Conservation (phyloP, 495 filamentous ascomycete genomes). For the Penicillium malachiteum region DNA sequence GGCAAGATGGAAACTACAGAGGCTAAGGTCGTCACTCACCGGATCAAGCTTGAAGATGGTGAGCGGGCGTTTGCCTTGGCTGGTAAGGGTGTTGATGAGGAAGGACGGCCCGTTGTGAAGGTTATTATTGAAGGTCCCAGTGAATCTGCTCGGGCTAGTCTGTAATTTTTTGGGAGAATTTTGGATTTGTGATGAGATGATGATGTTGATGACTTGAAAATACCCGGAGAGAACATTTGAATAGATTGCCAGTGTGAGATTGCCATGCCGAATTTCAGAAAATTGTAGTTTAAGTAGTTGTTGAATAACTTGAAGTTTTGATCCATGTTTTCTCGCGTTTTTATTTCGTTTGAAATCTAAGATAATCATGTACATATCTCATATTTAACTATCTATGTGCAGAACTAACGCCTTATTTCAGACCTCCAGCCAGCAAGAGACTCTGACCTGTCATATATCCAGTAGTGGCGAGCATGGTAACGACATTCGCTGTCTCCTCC, state of each 20-base stretch:
- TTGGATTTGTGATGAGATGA: slow-evolving; percentile 14
- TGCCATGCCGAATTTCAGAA: neutral
- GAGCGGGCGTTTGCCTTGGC: slow-evolving; percentile 77
- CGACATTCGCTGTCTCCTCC: slow-evolving; percentile 65
- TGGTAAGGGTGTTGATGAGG: slow-evolving; percentile 73
- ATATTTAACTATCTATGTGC: too few species aligned
- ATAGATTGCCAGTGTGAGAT: slow-evolving; percentile 3
- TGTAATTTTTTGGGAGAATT: slow-evolving; percentile 3
- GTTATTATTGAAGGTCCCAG: slow-evolving; percentile 64
- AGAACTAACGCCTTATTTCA: slow-evolving; percentile 35
- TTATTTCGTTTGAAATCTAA: too few species aligned
- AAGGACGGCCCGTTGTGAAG: slow-evolving; percentile 78
- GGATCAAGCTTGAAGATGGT: slow-evolving; percentile 63
- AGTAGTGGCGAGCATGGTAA: slow-evolving; percentile 64
- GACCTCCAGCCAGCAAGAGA: slow-evolving; percentile 56
- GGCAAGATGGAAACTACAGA: slow-evolving; percentile 53
- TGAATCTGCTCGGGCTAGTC: neutral
- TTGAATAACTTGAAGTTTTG: too few species aligned
- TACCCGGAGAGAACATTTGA: slow-evolving; percentile 27
- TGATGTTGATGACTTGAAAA: slow-evolving; percentile 24
- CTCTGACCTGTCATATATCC: slow-evolving; percentile 70
- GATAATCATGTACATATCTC: too few species aligned
- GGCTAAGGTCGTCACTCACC: slow-evolving; percentile 73
- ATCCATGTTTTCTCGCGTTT: too few species aligned
- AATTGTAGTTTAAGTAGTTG: too few species aligned